Conservation (phyloP, 2,329 filamentous ascomycete species). For the Phialophora tarda region DNA sequence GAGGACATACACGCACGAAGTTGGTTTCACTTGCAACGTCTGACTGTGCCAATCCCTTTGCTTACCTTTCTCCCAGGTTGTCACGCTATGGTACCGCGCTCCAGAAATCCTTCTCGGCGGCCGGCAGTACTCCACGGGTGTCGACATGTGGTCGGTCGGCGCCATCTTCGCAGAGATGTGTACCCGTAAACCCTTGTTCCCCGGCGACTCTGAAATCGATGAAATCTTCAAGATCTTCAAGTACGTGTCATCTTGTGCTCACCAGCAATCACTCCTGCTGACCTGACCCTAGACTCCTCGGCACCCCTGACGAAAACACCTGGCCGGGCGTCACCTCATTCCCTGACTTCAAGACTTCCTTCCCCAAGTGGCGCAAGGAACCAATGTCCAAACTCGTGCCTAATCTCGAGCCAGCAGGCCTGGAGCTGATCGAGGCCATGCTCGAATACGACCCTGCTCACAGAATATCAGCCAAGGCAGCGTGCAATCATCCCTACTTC, state of each 20-base stretch:
- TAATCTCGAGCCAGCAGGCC: constrained; percentile 68
- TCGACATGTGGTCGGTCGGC: constrained; percentile 95
- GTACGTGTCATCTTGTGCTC: constrained; percentile 54
- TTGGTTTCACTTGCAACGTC: constrained; percentile 42
- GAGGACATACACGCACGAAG: constrained; percentile 90
- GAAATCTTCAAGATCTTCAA: constrained; percentile 95
- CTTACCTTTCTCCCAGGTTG: constrained; percentile 27
- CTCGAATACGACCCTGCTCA: constrained; percentile 86
- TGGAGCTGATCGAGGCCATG: constrained; percentile 65
- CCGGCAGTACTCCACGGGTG: constrained; percentile 89
- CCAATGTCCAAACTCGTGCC: constrained; percentile 69
- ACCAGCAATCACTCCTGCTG: constrained; percentile 23
- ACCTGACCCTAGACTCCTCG: constrained; percentile 65
- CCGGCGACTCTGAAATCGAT: constrained; percentile 89
- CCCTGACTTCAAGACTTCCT: constrained; percentile 89
- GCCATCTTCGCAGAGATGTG: constrained; percentile 98
- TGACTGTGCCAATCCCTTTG: not conserved
- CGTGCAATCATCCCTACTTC: constrained; percentile 85
- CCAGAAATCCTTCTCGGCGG: constrained; percentile 90
- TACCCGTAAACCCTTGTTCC: constrained; percentile 89
- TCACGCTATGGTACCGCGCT: constrained; percentile 69
- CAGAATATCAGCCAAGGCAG: constrained; percentile 87
- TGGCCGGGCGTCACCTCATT: constrained; percentile 96
- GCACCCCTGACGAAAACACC: constrained; percentile 78
- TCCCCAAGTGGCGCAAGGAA: constrained; percentile 87